A percentile compares a stretch with the other conserved stretches of the same genome.
Evolutionary conservation across 176 grass and related monocot genomes (phyloP).

Genomic region (Eragrostis curvula): DNA sequence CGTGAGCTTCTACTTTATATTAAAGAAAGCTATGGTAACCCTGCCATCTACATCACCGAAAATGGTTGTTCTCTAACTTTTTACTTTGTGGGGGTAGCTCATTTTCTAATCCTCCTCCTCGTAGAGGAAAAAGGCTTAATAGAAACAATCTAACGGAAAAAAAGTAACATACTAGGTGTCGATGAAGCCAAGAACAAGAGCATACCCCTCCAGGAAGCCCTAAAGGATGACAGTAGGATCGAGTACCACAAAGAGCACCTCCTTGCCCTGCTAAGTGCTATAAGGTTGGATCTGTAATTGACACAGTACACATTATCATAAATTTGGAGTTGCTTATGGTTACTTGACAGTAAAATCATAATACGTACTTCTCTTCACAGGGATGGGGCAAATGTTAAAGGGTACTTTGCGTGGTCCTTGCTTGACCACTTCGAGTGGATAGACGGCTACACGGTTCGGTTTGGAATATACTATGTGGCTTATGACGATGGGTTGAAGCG

Average conservation of each 20-base stretch:
- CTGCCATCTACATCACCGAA: slow-evolving; percentile 36
- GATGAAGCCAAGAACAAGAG: slow-evolving; percentile 55
- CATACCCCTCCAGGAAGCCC: slow-evolving; percentile 49
- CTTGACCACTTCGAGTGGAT: slow-evolving; percentile 68
- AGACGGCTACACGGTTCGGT: slow-evolving; percentile 53
- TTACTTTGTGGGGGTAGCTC: no score
- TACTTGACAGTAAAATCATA: neutral
- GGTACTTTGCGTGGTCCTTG: slow-evolving; percentile 69
- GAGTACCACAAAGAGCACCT: slow-evolving; percentile 66
- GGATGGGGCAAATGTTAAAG: slow-evolving; percentile 65
- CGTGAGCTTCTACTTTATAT: slow-evolving; percentile 51
- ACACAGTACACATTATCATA: no score
- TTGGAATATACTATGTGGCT: slow-evolving; percentile 67
- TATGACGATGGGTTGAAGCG: slow-evolving; percentile 49
- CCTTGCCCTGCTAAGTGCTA: slow-evolving; percentile 38
- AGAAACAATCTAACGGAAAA: no score
- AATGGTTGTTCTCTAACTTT: slow-evolving; percentile 55
- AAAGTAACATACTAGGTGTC: slow-evolving; percentile 20
- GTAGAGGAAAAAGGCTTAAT: no score
- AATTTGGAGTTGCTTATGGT: no score
- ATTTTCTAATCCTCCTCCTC: no score
- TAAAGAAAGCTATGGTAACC: slow-evolving; percentile 58
- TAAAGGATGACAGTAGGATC: slow-evolving; percentile 63
- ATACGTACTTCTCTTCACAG: neutral
- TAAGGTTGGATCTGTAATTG: slow-evolving; percentile 50